Conservation (phyloP, 2,329 filamentous ascomycete genomes). For the Alternaria atra region DNA sequence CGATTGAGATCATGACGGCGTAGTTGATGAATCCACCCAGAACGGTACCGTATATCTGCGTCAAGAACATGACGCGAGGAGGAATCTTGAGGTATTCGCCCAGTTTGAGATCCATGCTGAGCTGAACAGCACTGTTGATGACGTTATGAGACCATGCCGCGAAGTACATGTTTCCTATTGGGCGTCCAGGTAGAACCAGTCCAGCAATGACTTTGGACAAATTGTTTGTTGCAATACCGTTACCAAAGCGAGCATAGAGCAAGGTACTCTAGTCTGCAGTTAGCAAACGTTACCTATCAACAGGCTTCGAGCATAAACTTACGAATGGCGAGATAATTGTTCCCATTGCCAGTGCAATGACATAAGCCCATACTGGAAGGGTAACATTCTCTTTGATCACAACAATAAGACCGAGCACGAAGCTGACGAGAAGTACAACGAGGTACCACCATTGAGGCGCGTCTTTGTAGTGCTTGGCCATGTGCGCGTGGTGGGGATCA, state of each 20-base stretch:
- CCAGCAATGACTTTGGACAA: constrained; percentile 27
- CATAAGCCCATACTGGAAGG: constrained; percentile 23
- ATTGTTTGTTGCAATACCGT: constrained; percentile 28
- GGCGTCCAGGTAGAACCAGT: constrained; percentile 20
- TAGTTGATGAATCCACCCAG: constrained; percentile 29
- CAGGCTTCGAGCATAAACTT: background rate
- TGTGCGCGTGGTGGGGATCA: constrained; percentile 23
- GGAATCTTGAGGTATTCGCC: constrained; percentile 28
- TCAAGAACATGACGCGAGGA: constrained; percentile 26
- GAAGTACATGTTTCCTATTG: constrained; percentile 29
- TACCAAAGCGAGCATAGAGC: constrained; percentile 23
- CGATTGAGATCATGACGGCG: constrained; percentile 26
- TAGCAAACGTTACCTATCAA: background rate
- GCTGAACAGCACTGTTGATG: constrained; percentile 18
- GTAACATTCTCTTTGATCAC: constrained; percentile 26
- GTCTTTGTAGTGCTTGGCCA: constrained; percentile 24
- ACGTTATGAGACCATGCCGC: constrained; percentile 27
- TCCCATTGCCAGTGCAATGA: constrained; percentile 18
- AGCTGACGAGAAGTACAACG: constrained; percentile 19
- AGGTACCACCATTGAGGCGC: constrained; percentile 28
- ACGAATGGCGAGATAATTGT: constrained; percentile 23
- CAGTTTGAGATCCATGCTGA: constrained; percentile 25
- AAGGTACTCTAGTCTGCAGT: constrained; percentile 16
- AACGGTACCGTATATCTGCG: constrained; percentile 24
- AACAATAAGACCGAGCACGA: constrained; percentile 23